phyloP scores from a whole-genome alignment of 192 early-diverging fungal species.

The Coemansia sp. region DNA sequence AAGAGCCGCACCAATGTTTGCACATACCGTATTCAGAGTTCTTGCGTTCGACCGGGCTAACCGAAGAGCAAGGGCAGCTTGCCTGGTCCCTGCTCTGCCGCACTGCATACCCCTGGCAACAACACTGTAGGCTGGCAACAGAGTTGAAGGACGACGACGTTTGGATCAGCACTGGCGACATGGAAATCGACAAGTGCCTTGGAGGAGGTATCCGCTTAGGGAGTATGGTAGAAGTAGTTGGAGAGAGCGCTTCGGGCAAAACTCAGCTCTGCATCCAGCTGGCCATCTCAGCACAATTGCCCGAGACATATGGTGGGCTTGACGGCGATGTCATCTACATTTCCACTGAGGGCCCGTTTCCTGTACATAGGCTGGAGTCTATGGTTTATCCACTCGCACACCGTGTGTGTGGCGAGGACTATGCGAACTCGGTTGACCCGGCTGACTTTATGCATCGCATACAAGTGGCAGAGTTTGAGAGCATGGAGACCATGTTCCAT shows the following conservation, averaged over 20 bases:
- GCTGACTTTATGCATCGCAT: slow-evolving; percentile 53
- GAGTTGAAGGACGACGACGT: slow-evolving; percentile 24
- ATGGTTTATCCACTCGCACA: slow-evolving; percentile 46
- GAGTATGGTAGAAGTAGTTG: slow-evolving; percentile 73
- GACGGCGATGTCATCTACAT: slow-evolving; percentile 70
- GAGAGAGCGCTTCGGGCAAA: slow-evolving; percentile 83
- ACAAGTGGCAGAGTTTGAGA: slow-evolving; percentile 69
- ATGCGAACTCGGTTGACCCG: slow-evolving; percentile 13
- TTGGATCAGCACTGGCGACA: slow-evolving; percentile 60
- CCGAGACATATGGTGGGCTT: slow-evolving; percentile 60
- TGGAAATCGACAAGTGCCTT: slow-evolving; percentile 59
- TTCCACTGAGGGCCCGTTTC: slow-evolving; percentile 73
- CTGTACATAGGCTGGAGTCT: slow-evolving; percentile 60
- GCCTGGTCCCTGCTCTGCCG: slow-evolving; percentile 20
- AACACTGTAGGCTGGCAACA: neutral
- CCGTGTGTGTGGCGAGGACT: slow-evolving; percentile 18
- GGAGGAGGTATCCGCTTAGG: slow-evolving; percentile 63
- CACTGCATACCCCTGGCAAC: slow-evolving; percentile 23
- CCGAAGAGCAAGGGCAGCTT: slow-evolving; percentile 10
- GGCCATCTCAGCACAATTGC: slow-evolving; percentile 69
- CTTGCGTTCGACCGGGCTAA: slow-evolving; percentile 24
- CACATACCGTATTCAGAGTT: slow-evolving; percentile 30
- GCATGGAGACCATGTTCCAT: slow-evolving; percentile 73
- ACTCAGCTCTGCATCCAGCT: slow-evolving; percentile 87
- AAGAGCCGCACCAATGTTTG: slow-evolving; percentile 32